phyloP scores from a whole-genome alignment of 1,284 basidiomycete genomes.

The Ustilago loliicola region DNA sequence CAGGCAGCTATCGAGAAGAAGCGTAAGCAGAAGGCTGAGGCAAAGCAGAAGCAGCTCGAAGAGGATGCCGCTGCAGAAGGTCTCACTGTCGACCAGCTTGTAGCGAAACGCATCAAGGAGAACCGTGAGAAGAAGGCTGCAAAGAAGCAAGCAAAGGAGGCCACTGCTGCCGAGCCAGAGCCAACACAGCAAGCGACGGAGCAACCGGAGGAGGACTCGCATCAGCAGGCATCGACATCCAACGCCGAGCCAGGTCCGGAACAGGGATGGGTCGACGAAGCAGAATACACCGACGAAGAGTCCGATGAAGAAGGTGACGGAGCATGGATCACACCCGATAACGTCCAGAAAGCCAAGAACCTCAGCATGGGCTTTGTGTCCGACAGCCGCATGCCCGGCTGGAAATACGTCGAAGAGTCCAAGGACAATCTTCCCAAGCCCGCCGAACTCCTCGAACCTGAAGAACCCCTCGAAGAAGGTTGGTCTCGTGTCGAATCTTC shows the following conservation, averaged over 20 bases:
- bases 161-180: constrained; percentile 10
- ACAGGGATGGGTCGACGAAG: constrained; percentile 63
- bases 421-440: constrained; percentile 35
- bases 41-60: constrained; percentile 39
- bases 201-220: constrained; percentile 41
- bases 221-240: constrained; percentile 7
- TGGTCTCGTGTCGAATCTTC: constrained; percentile 48
- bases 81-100: constrained; percentile 39
- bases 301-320: constrained; percentile 73
- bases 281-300: constrained; percentile 81
- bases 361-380: constrained; percentile 79
- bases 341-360: constrained; percentile 88
- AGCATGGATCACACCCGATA: constrained; percentile 96
- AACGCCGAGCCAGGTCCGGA: constrained; percentile 17
- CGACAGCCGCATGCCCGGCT: constrained; percentile 49
- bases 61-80: constrained; percentile 33
- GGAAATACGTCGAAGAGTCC: constrained; percentile 37
- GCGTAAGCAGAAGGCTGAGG: constrained; percentile 39
- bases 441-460: constrained; percentile 28
- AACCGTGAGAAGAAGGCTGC: constrained; percentile 46
- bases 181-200: constrained; percentile 13
- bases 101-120: constrained; percentile 39
- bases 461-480: constrained; percentile 49
- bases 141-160: constrained; percentile 39
- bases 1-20: constrained; percentile 49